Percentiles rank a stretch among this genome's conserved stretches.
phyloP scores from a whole-genome alignment of 1,284 basidiomycete species.

The Rhodofomes roseus region DNA sequence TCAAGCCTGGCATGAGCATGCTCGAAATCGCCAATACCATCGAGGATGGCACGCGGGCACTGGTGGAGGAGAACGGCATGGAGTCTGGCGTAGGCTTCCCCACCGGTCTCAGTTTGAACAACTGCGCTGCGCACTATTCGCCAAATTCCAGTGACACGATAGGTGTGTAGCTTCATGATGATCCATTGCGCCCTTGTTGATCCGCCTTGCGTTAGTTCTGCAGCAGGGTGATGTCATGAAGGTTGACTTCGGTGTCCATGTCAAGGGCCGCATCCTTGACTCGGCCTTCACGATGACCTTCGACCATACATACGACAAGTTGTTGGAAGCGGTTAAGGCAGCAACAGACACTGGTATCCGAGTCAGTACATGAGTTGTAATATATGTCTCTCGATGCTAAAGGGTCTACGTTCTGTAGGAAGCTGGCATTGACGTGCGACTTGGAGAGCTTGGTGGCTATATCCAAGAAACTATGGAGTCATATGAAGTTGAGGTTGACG shows the following conservation, averaged over 20 bases:
- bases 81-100: constrained; percentile 92
- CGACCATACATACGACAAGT: constrained; percentile 86
- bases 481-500: constrained; percentile 91
- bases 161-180: constrained; percentile 37
- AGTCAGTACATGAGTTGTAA: constrained; percentile 36
- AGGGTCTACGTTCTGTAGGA: constrained; percentile 65
- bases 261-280: constrained; percentile 91
- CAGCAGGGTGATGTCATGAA: constrained; percentile 88
- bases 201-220: constrained; percentile 51
- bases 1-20: constrained; percentile 94
- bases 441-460: constrained; percentile 89
- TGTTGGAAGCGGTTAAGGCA: constrained; percentile 90
- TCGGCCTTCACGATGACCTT: constrained; percentile 94
- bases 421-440: constrained; percentile 93
- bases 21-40: constrained; percentile 94
- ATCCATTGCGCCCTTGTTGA: constrained; percentile 1
- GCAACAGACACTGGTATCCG: constrained; percentile 90
- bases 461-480: constrained; percentile 99
- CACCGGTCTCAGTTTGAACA: constrained; percentile 93
- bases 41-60: constrained; percentile 85
- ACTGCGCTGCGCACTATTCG: constrained; percentile 96
- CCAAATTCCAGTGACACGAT: constrained; percentile 94
- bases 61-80: constrained; percentile 90
- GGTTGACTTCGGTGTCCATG: constrained; percentile 97
- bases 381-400: not conserved